These are phyloP conservation scores for Biscutella auriculata DNA, from an alignment of 441 rosid species.

Conservation along the genomic window DNA sequence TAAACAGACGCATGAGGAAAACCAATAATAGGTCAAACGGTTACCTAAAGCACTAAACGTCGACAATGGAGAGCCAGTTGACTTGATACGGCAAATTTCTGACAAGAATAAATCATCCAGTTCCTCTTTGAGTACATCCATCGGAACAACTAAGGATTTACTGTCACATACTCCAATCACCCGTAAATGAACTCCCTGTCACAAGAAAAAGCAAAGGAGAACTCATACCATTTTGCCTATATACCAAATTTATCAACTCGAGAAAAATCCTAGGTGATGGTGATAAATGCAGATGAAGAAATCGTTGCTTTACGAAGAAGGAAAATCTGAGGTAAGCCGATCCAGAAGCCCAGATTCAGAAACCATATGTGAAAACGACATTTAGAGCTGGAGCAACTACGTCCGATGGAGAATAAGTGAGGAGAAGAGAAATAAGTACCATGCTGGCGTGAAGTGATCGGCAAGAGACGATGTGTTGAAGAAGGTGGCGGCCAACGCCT, in stretches of 20 bases:
- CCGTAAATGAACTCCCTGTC: conserved; percentile 62
- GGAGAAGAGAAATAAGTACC: conserved; percentile 24
- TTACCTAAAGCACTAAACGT: conserved; percentile 35
- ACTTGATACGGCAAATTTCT: conserved; percentile 52
- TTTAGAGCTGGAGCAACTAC: no score
- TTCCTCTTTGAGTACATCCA: conserved; percentile 38
- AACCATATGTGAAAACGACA: background rate
- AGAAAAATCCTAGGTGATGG: background rate
- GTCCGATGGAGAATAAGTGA: background rate
- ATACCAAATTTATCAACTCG: background rate
- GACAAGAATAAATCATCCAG: conserved; percentile 42
- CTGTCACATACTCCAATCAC: conserved; percentile 80
- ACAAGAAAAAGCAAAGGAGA: background rate
- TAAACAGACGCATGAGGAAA: background rate
- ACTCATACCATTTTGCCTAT: no score
- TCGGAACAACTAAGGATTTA: conserved; percentile 41
- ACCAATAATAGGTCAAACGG: background rate
- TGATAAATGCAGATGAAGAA: background rate
- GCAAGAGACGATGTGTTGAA: conserved; percentile 73
- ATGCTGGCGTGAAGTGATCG: conserved; percentile 66
- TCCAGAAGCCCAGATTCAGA: background rate
- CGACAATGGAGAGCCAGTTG: conserved; percentile 39
- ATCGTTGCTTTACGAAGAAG: background rate
- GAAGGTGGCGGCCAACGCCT: conserved; percentile 81
- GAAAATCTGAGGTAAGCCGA: background rate